Conservation (phyloP, 169 alveolate genomes). For the Babesia sp. region DNA sequence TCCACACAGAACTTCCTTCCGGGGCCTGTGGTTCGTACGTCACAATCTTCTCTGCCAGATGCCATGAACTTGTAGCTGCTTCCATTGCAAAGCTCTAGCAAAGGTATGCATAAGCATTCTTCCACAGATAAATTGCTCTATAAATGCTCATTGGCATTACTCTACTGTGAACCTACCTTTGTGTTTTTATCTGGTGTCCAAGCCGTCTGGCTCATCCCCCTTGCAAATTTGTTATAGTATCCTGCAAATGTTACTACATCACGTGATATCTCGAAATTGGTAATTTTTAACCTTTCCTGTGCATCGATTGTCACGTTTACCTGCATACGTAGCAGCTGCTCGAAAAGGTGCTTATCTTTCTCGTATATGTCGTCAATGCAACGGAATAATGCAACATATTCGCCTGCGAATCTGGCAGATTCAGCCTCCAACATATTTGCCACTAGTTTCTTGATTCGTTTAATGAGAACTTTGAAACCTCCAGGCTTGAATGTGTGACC, state of each 20-base stretch:
- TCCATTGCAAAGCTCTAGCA: constrained; percentile 16
- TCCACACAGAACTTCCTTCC: constrained; percentile 82
- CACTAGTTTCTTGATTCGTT: constrained; percentile 2
- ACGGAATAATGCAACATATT: background rate
- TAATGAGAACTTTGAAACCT: background rate
- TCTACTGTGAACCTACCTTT: background rate
- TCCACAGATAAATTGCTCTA: constrained; percentile 43
- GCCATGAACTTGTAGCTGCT: constrained; percentile 44
- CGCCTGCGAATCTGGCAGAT: background rate
- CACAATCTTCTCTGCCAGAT: constrained; percentile 81
- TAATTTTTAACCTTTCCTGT: background rate
- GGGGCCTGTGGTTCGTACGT: constrained; percentile 80
- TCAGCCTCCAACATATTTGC: constrained; percentile 11
- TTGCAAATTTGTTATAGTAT: constrained; percentile 39
- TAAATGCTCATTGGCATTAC: background rate
- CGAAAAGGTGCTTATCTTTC: constrained; percentile 36
- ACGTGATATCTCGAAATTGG: constrained; percentile 21
- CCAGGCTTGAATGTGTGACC: background rate
- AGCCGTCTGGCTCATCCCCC: constrained; percentile 40
- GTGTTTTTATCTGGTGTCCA: constrained; percentile 31
- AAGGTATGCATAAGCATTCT: constrained; percentile 40
- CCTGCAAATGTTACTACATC: constrained; percentile 46
- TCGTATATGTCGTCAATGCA: constrained; percentile 13
- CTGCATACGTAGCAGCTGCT: constrained; percentile 44
- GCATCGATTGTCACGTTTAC: background rate